Conservation (phyloP, 805 yeast species). For the Torulaspora delbrueckii region DNA sequence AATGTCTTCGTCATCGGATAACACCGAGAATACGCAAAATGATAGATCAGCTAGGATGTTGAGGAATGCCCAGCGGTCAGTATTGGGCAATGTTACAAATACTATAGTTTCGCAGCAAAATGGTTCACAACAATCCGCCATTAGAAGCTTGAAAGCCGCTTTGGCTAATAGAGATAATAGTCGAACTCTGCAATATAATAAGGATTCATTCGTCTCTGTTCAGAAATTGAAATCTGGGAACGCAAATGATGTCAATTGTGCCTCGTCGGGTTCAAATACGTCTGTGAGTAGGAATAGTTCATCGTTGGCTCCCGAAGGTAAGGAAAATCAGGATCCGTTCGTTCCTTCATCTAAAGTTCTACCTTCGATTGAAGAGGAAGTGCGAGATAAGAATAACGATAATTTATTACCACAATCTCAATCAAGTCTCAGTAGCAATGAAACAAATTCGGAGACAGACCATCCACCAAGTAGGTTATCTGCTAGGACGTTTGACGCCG, state of each 20-base stretch:
- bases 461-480: slow-evolving; percentile 4
- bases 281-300: not conserved
- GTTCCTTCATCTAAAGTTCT: slow-evolving; percentile 8
- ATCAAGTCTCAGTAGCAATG: slow-evolving; percentile 5
- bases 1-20: slow-evolving; percentile 19
- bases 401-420: slow-evolving; percentile 5
- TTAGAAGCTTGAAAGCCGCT: slow-evolving; percentile 20
- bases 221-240: not conserved
- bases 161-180: slow-evolving; percentile 20
- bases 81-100: slow-evolving; percentile 35
- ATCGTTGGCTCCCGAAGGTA: slow-evolving; percentile 16
- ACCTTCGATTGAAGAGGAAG: slow-evolving; percentile 21
- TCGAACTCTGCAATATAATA: slow-evolving; percentile 18
- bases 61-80: slow-evolving; percentile 29
- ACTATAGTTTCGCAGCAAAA: slow-evolving; percentile 28
- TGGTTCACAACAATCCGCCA: slow-evolving; percentile 15
- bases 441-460: slow-evolving; percentile 4
- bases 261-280: slow-evolving; percentile 3
- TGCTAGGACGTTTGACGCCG: slow-evolving; percentile 17
- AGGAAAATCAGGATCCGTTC: slow-evolving; percentile 29
- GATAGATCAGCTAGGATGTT: slow-evolving; percentile 22
- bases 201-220: slow-evolving; percentile 10
- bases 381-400: slow-evolving; percentile 4
- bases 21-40: slow-evolving; percentile 20
- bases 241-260: not conserved